phyloP scores from a whole-genome alignment of 176 grass and related monocot genomes.

The Hordeum vulgare region MorexV3_pseudomolecules_assembly NC_058521.1:60918980-60919479 shows the following conservation, averaged over 20 bases:
- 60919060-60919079: too few relatives aligned
- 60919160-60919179: slow-evolving; percentile 99
- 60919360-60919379: too few relatives aligned
- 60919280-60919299: too few relatives aligned
- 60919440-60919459: neutral
- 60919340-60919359: neutral
- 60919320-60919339: neutral
- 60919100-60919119: too few relatives aligned
- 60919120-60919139: too few relatives aligned
- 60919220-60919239: neutral
- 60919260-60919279: too few relatives aligned
- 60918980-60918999: too few relatives aligned
- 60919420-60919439: neutral
- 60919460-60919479: neutral
- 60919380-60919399: too few relatives aligned
- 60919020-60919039: too few relatives aligned
- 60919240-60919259: neutral
- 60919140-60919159: slow-evolving; percentile 46
- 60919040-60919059: too few relatives aligned
- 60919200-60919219: slow-evolving; percentile 91
- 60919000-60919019: too few relatives aligned
- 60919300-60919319: neutral
- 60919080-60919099: too few relatives aligned
- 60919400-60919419: neutral
- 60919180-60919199: slow-evolving; percentile 99